These are phyloP conservation scores for Fusarium lyarnte DNA, from an alignment of 2,329 filamentous ascomycete genomes.

Conservation along the genomic window DNA sequence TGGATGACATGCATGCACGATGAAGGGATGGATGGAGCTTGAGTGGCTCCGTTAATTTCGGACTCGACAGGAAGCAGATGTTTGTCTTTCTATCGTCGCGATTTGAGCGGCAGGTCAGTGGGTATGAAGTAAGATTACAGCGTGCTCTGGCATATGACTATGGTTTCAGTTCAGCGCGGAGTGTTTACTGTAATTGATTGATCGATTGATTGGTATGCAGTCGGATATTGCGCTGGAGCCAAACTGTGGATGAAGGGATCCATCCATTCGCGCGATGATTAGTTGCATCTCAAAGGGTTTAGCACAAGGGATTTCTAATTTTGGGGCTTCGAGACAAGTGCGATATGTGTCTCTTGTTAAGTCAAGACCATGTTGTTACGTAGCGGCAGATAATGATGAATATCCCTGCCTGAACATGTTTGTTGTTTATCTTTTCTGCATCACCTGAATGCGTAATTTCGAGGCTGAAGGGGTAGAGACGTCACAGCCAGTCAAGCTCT, in stretches of 20 bases:
- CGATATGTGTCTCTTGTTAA: constrained; percentile 3
- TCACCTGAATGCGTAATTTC: constrained; percentile 8
- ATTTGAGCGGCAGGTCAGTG: constrained; percentile 17
- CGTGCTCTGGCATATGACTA: constrained; percentile 17
- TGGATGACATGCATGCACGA: constrained; percentile 31
- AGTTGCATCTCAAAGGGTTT: constrained; percentile 22
- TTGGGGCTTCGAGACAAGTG: constrained; percentile 8
- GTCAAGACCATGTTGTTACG: not conserved
- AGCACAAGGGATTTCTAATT: constrained; percentile 19
- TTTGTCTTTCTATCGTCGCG: constrained; percentile 10
- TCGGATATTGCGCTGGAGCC: constrained; percentile 33
- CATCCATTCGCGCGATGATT: constrained; percentile 24
- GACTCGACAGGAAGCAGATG: not conserved
- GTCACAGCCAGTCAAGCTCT: not conserved
- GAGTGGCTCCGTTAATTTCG: constrained; percentile 31
- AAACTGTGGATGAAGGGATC: constrained; percentile 27
- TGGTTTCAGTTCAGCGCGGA: constrained; percentile 27
- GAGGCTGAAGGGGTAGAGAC: not conserved
- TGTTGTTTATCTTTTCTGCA: constrained; percentile 1
- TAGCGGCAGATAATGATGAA: constrained; percentile 3
- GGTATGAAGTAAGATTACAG: constrained; percentile 34
- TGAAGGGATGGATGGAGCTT: constrained; percentile 7
- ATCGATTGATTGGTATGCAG: constrained; percentile 28
- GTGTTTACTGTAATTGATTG: constrained; percentile 12
- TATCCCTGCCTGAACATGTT: not conserved